Evolutionary conservation across 192 early-diverging fungal genomes (phyloP).

Genomic region (Entophlyctis helioformis): DNA sequence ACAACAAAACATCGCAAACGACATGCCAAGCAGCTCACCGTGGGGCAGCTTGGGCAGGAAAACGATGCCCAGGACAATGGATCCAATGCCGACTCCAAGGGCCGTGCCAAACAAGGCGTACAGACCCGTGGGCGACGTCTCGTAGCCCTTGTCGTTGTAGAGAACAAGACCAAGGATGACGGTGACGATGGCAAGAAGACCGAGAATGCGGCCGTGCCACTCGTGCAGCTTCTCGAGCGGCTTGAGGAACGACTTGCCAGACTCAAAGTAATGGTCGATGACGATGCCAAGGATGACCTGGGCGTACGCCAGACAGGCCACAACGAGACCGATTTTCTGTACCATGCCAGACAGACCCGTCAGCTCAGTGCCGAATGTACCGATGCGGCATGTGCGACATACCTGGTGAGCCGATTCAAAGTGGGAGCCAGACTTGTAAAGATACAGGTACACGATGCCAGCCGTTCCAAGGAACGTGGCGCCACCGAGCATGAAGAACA

Average conservation of each 20-base stretch:
- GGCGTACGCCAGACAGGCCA: constrained; percentile 1
- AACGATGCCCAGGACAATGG: too few relatives aligned
- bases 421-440: background rate
- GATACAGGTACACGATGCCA: constrained; percentile 3
- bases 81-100: background rate
- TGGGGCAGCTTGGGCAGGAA: too few relatives aligned
- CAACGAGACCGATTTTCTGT: constrained; percentile 10
- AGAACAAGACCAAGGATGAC: constrained; percentile 5
- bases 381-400: background rate
- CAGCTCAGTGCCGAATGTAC: too few relatives aligned
- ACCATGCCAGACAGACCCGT: too few relatives aligned
- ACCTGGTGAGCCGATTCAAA: constrained; percentile 1
- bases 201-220: constrained; percentile 14
- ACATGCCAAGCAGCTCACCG: too few relatives aligned
- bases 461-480: background rate
- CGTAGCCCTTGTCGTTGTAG: too few relatives aligned
- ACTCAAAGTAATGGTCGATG: constrained; percentile 1
- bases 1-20: too few relatives aligned
- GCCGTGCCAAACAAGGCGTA: too few relatives aligned
- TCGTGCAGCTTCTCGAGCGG: constrained; percentile 15
- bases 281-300: constrained; percentile 15
- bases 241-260: constrained; percentile 10
- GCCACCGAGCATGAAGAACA: constrained; percentile 12
- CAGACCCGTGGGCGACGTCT: too few relatives aligned
- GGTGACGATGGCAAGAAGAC: constrained; percentile 11